Evolutionary conservation across 2,329 filamentous ascomycete species (phyloP).

Genomic region (Cytospora chrysosperma): DNA sequence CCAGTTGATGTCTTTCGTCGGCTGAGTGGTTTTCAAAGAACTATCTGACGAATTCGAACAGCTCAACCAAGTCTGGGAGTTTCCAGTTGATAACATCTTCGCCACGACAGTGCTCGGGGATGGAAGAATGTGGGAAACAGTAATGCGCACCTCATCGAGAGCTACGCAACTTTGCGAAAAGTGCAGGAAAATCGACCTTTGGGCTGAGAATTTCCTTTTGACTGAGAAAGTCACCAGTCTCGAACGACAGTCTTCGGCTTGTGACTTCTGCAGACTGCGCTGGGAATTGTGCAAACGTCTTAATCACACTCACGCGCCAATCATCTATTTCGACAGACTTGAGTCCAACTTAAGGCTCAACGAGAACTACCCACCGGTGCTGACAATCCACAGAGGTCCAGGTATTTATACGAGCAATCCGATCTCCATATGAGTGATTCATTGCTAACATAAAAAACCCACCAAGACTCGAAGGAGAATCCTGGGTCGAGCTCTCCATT

Average conservation of each 20-base stretch:
- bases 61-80: not conserved
- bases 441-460: not conserved
- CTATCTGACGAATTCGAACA: not conserved
- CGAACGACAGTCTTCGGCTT: not conserved
- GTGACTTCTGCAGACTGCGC: constrained; percentile 1
- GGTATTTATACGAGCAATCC: not conserved
- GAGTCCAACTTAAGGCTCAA: constrained; percentile 2
- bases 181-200: not conserved
- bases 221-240: not conserved
- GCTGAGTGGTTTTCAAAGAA: not conserved
- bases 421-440: not conserved
- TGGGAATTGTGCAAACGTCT: not conserved
- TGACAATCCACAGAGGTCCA: constrained; percentile 4
- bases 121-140: no score
- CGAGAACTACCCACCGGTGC: not conserved
- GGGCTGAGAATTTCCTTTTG: not conserved
- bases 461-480: not conserved
- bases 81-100: not conserved
- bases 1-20: not conserved
- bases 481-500: not conserved
- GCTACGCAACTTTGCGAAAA: not conserved
- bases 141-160: not conserved
- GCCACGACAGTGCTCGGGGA: not conserved
- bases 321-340: not conserved
- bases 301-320: not conserved